Evolutionary conservation across 169 alveolate genomes (phyloP).

Genomic region (Cardiosporidium cionae): DNA sequence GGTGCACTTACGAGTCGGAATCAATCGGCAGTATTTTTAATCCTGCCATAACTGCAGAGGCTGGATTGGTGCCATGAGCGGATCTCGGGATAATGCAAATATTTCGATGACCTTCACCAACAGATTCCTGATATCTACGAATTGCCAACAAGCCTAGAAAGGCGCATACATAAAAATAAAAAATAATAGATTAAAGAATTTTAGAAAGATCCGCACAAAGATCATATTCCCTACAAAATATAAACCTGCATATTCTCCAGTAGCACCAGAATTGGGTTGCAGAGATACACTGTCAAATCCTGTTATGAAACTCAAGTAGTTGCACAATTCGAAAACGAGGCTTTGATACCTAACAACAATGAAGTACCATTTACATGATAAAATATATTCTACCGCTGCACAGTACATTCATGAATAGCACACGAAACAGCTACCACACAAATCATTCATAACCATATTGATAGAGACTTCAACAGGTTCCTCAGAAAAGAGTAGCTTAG

Average conservation of each 20-base stretch:
- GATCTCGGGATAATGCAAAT: slow-evolving; percentile 74
- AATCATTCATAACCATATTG: no score
- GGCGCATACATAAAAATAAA: background rate
- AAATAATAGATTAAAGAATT: no score
- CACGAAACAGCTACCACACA: no score
- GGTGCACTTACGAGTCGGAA: slow-evolving; percentile 34
- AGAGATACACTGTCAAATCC: slow-evolving; percentile 65
- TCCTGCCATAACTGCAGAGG: slow-evolving; percentile 70
- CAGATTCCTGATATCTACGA: slow-evolving; percentile 51
- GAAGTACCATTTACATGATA: no score
- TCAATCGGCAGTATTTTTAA: slow-evolving; percentile 62
- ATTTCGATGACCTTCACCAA: slow-evolving; percentile 47
- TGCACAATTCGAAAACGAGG: background rate
- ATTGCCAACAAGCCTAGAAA: slow-evolving; percentile 48
- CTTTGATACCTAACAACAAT: no score
- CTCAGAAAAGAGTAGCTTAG: no score
- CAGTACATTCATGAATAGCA: no score
- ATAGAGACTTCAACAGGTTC: no score
- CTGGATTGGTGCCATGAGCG: slow-evolving; percentile 86
- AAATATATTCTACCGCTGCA: no score
- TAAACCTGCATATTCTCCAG: slow-evolving; percentile 80
- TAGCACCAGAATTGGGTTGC: slow-evolving; percentile 73
- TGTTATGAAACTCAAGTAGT: background rate
- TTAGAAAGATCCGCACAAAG: no score
- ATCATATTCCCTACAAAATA: no score